Evolutionary conservation across 805 yeast genomes (phyloP).

Genomic region (Yarrowia sp.): DNA sequence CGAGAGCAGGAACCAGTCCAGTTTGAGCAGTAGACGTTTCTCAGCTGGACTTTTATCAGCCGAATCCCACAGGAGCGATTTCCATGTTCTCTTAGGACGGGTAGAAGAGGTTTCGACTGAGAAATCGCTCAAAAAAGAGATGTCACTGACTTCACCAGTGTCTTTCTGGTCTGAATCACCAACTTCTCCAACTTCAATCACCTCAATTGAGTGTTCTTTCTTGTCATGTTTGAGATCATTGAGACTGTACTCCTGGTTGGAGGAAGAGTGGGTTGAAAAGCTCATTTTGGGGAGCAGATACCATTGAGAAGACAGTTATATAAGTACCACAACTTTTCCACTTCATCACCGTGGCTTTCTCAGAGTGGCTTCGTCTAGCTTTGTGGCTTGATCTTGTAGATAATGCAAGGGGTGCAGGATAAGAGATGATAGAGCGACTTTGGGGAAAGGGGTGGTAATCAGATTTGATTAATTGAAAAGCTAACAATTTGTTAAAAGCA

Average conservation of each 20-base stretch:
- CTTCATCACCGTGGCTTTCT: neutral
- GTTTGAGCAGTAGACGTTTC: slow-evolving; percentile 49
- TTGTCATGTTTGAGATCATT: neutral
- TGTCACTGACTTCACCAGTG: neutral
- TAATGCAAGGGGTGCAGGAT: neutral
- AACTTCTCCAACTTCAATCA: neutral
- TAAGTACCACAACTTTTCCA: too few species aligned
- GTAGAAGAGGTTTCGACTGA: neutral
- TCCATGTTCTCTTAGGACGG: neutral
- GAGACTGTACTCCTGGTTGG: neutral
- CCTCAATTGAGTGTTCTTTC: neutral
- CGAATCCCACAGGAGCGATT: slow-evolving; percentile 44
- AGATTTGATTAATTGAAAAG: too few species aligned
- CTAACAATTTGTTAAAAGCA: too few species aligned
- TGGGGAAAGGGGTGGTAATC: too few species aligned
- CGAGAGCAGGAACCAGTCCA: slow-evolving; percentile 53
- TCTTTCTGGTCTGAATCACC: neutral
- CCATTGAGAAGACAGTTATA: too few species aligned
- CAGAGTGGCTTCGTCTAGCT: neutral
- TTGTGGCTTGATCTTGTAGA: slow-evolving; percentile 1
- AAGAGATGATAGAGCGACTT: neutral
- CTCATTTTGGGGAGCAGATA: neutral
- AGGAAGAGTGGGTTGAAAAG: neutral
- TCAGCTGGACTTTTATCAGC: slow-evolving; percentile 53
- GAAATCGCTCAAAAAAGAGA: neutral